Percentiles rank a stretch among this genome's conserved stretches.
Evolutionary conservation across 2,329 filamentous ascomycete species (phyloP).

Genomic region (Sporothrix brunneoviolacea): DNA sequence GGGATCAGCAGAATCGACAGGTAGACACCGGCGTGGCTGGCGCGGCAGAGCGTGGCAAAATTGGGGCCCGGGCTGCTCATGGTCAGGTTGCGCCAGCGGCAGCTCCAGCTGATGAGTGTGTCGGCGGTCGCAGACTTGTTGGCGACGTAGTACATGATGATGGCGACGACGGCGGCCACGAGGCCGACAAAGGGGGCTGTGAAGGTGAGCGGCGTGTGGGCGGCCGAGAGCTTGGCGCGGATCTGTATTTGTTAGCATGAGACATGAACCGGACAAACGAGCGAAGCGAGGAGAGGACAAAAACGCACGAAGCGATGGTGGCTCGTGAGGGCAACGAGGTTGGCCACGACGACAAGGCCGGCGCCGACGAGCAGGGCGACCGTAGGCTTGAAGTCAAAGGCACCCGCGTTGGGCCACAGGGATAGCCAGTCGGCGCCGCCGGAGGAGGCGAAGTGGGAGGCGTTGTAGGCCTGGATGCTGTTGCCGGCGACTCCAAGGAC

Average conservation of each 20-base stretch:
- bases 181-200: constrained; percentile 37
- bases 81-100: constrained; percentile 48
- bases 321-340: constrained; percentile 41
- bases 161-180: constrained; percentile 43
- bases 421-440: constrained; percentile 37
- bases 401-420: constrained; percentile 45
- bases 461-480: constrained; percentile 48
- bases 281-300: constrained; percentile 30
- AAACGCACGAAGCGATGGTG: constrained; percentile 44
- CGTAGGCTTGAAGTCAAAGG: constrained; percentile 51
- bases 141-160: constrained; percentile 51
- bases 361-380: constrained; percentile 48
- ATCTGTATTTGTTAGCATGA: constrained; percentile 27
- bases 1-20: constrained; percentile 52
- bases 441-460: constrained; percentile 41
- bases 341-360: constrained; percentile 42
- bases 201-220: constrained; percentile 33
- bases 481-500: constrained; percentile 50
- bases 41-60: constrained; percentile 51
- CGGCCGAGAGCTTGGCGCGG: constrained; percentile 29
- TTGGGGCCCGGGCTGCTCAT: constrained; percentile 46
- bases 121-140: constrained; percentile 46
- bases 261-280: constrained; percentile 27
- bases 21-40: constrained; percentile 48
- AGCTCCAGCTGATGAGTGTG: constrained; percentile 56